phyloP scores from a whole-genome alignment of 1,139 yeast genomes.

The Debaryomyces fabryi region DNA sequence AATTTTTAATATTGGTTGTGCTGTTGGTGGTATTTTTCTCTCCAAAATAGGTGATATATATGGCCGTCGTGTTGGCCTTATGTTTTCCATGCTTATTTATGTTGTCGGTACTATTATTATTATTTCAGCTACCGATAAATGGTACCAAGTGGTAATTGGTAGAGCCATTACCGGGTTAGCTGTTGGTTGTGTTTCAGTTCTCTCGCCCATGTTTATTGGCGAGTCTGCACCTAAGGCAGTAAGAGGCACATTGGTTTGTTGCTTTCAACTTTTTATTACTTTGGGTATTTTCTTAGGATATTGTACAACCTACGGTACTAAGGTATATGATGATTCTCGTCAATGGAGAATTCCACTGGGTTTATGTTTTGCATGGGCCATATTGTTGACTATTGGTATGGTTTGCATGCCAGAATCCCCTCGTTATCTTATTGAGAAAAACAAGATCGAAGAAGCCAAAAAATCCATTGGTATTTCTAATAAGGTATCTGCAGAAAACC shows the following conservation, averaged over 20 bases:
- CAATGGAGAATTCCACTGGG: slow-evolving; percentile 70
- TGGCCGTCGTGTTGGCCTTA: slow-evolving; percentile 58
- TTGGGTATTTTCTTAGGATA: slow-evolving; percentile 71
- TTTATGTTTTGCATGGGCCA: slow-evolving; percentile 58
- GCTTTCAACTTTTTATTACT: slow-evolving; percentile 71
- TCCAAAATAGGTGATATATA: slow-evolving; percentile 53
- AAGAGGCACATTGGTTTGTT: slow-evolving; percentile 72
- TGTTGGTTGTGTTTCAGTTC: slow-evolving; percentile 68
- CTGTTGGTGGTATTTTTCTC: slow-evolving; percentile 66
- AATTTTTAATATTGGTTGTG: slow-evolving; percentile 71
- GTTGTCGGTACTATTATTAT: slow-evolving; percentile 52
- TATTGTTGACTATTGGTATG: slow-evolving; percentile 56
- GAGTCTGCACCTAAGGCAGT: slow-evolving; percentile 70
- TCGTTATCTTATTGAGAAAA: slow-evolving; percentile 44
- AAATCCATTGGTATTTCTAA: slow-evolving; percentile 62
- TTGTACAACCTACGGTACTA: slow-evolving; percentile 66
- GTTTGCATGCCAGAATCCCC: slow-evolving; percentile 71
- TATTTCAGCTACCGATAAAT: slow-evolving; percentile 35
- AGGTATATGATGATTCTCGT: slow-evolving; percentile 50
- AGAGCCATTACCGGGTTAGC: slow-evolving; percentile 71
- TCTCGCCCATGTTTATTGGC: slow-evolving; percentile 68
- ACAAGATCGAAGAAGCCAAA: slow-evolving; percentile 46
- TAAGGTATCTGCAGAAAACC: slow-evolving; percentile 58
- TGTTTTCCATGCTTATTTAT: slow-evolving; percentile 49
- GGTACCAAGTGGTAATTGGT: slow-evolving; percentile 61